A percentile compares a stretch with the other conserved stretches of the same genome.
Evolutionary conservation across 305 asterid species (phyloP).

Genomic region (Stenogyne calaminthoides): DNA sequence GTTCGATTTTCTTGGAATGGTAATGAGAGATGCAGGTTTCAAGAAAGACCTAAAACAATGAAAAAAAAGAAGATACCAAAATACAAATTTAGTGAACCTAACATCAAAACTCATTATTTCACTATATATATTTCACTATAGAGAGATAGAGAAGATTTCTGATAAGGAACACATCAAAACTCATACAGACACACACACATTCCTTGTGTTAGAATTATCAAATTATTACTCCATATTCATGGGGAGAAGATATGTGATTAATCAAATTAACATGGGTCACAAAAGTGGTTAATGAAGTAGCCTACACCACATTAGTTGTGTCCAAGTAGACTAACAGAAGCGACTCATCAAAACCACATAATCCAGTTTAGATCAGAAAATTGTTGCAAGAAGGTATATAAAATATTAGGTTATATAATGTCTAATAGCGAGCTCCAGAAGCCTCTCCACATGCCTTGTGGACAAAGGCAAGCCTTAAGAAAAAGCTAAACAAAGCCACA

Average conservation of each 20-base stretch:
- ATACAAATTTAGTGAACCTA: neutral
- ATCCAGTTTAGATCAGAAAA: slow-evolving; percentile 10
- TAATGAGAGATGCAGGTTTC: slow-evolving; percentile 79
- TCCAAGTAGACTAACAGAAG: slow-evolving; percentile 11
- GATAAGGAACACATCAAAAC: neutral
- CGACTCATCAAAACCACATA: neutral
- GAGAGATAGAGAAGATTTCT: neutral
- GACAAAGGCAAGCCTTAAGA: neutral
- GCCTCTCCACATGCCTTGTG: neutral
- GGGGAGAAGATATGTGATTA: neutral
- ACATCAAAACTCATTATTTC: neutral
- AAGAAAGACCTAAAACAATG: slow-evolving; percentile 67
- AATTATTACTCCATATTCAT: neutral
- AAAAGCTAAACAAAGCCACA: slow-evolving; percentile 1
- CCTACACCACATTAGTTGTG: slow-evolving; percentile 13
- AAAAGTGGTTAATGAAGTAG: slow-evolving; percentile 9
- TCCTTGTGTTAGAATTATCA: neutral
- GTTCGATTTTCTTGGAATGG: slow-evolving; percentile 70
- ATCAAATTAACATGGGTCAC: neutral
- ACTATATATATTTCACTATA: too few relatives aligned
- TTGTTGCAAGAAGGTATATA: neutral
- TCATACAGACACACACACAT: neutral
- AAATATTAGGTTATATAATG: neutral
- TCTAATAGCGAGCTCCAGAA: slow-evolving; percentile 13
- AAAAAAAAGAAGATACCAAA: slow-evolving; percentile 25